Conservation (phyloP, 495 filamentous ascomycete genomes). For the Penicillium turbatum region DNA sequence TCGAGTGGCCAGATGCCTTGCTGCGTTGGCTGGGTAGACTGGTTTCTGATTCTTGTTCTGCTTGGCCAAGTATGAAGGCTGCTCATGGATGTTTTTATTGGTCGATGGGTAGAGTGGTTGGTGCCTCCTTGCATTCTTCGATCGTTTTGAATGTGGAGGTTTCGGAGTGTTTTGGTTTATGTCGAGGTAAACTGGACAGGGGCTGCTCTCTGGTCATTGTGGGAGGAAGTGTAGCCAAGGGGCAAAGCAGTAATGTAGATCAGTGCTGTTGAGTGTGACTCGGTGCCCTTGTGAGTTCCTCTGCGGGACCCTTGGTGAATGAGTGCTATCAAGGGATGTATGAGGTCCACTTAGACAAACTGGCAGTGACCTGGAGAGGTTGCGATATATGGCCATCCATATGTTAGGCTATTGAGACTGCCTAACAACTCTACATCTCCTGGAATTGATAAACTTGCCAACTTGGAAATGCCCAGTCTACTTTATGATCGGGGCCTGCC, state of each 20-base stretch:
- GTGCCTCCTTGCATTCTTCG: constrained; percentile 26
- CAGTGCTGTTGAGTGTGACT: neutral
- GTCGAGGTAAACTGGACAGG: constrained; percentile 11
- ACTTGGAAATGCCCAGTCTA: neutral
- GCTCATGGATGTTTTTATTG: constrained; percentile 9
- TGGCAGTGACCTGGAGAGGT: neutral
- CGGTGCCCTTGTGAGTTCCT: neutral
- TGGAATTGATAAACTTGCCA: neutral
- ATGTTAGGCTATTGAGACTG: neutral
- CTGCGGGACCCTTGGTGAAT: neutral
- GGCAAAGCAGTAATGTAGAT: neutral
- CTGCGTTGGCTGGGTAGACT: constrained; percentile 9
- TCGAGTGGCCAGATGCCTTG: constrained; percentile 12
- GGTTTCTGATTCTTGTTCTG: neutral
- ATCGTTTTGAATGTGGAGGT: constrained; percentile 18
- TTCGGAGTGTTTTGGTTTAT: neutral
- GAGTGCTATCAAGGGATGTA: constrained; percentile 1
- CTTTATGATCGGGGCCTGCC: neutral
- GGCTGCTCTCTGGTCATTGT: too few species aligned
- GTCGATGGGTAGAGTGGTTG: constrained; percentile 7
- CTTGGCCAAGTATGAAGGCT: constrained; percentile 9
- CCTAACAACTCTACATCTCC: neutral
- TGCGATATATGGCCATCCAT: neutral
- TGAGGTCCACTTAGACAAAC: too few species aligned
- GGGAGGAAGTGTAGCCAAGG: neutral